These are phyloP conservation scores for Penicillium angulare DNA, from an alignment of 495 filamentous ascomycete genomes.

Conservation along the genomic window DNA sequence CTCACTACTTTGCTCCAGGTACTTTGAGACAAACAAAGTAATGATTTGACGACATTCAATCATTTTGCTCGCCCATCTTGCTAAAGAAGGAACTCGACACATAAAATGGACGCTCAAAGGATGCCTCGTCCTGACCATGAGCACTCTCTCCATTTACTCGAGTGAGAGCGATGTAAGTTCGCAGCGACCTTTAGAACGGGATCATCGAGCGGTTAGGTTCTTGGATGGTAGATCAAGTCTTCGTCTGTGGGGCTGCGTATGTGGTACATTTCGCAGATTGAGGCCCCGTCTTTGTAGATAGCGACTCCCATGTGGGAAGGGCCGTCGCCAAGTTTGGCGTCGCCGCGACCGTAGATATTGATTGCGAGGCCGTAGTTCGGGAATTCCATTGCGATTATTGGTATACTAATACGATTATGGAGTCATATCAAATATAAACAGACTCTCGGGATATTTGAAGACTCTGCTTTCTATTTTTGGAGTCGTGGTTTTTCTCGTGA, in stretches of 20 bases:
- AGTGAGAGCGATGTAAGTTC: slow-evolving; percentile 12
- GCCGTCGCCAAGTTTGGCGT: slow-evolving; percentile 17
- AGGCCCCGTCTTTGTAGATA: slow-evolving; percentile 8
- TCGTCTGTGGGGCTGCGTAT: slow-evolving; percentile 20
- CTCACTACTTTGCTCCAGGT: too few relatives aligned
- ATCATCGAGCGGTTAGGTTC: slow-evolving; percentile 21
- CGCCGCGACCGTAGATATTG: slow-evolving; percentile 24
- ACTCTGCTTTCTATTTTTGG: too few relatives aligned
- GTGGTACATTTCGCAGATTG: slow-evolving; percentile 23
- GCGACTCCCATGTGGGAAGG: slow-evolving; percentile 23
- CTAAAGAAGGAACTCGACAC: slow-evolving; percentile 23
- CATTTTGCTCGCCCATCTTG: not conserved
- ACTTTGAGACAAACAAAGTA: too few relatives aligned
- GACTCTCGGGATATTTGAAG: too few relatives aligned
- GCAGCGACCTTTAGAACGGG: slow-evolving; percentile 19
- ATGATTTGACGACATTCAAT: not conserved
- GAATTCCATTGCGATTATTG: too few relatives aligned
- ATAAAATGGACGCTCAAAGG: slow-evolving; percentile 14
- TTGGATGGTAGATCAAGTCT: slow-evolving; percentile 24
- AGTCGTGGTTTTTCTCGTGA: too few relatives aligned
- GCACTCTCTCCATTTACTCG: not conserved
- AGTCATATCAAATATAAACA: too few relatives aligned
- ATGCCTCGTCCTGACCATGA: not conserved
- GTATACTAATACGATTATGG: too few relatives aligned
- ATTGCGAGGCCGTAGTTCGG: slow-evolving; percentile 18